A percentile compares a stretch with the other conserved stretches of the same genome.
These are phyloP conservation scores for Aspergillus affinis DNA, from an alignment of 495 filamentous ascomycete genomes.

Conservation along the genomic window DNA sequence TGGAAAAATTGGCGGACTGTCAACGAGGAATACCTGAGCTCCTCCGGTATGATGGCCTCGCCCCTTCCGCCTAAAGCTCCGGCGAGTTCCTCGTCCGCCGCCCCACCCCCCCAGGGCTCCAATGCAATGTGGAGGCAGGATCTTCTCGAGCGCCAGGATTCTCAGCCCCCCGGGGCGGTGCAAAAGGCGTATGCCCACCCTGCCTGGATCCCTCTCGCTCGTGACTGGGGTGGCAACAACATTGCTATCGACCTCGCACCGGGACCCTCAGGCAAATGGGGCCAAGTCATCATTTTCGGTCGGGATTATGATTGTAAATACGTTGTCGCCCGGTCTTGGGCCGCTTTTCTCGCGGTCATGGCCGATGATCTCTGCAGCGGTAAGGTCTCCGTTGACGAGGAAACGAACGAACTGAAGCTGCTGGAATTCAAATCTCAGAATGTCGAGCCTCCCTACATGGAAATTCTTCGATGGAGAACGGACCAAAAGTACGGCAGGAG, in stretches of 20 bases:
- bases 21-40: constrained; percentile 78
- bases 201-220: constrained; percentile 91
- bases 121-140: constrained; percentile 81
- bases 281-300: constrained; percentile 94
- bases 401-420: constrained; percentile 85
- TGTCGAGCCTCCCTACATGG: constrained; percentile 91
- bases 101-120: constrained; percentile 46
- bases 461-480: constrained; percentile 89
- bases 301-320: constrained; percentile 99
- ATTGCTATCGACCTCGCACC: constrained; percentile 92
- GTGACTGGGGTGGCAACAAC: constrained; percentile 98
- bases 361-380: constrained; percentile 87
- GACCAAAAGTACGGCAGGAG: constrained; percentile 89
- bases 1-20: constrained; percentile 96
- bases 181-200: constrained; percentile 94
- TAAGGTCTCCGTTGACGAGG: constrained; percentile 88
- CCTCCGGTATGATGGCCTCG: constrained; percentile 51
- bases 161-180: constrained; percentile 78
- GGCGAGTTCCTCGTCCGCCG: constrained; percentile 60
- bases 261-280: constrained; percentile 87
- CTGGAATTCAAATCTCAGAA: constrained; percentile 83
- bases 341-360: constrained; percentile 77
- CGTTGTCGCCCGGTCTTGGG: constrained; percentile 91
- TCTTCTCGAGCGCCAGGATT: constrained; percentile 80
- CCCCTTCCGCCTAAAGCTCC: constrained; percentile 64